Conservation (phyloP, 1,139 yeast genomes). For the Taiozyma sp. region DNA sequence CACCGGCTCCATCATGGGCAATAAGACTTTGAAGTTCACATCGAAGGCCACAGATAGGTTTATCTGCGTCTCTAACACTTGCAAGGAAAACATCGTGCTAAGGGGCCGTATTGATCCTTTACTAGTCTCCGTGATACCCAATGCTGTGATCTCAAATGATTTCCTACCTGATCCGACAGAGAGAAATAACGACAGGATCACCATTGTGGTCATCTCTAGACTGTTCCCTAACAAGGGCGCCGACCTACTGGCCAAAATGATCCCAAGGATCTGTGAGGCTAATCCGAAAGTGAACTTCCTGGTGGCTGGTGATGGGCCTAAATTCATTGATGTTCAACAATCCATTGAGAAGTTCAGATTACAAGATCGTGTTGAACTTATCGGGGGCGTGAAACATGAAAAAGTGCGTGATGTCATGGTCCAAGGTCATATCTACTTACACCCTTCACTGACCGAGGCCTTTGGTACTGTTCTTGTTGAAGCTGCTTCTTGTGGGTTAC, state of each 20-base stretch:
- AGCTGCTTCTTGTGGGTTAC: slow-evolving; percentile 93
- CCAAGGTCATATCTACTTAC: slow-evolving; percentile 88
- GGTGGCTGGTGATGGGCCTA: slow-evolving; percentile 97
- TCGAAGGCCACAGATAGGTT: slow-evolving; percentile 86
- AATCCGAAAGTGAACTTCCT: slow-evolving; percentile 68
- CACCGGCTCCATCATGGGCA: slow-evolving; percentile 76
- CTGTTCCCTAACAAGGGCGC: slow-evolving; percentile 97
- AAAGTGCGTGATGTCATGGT: slow-evolving; percentile 91
- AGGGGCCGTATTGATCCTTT: slow-evolving; percentile 79
- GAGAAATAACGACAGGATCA: slow-evolving; percentile 32
- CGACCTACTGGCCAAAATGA: slow-evolving; percentile 76
- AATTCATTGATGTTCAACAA: slow-evolving; percentile 87
- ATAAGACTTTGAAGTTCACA: slow-evolving; percentile 79
- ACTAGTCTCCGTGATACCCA: slow-evolving; percentile 86
- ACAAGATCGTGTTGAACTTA: slow-evolving; percentile 80
- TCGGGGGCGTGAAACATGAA: slow-evolving; percentile 90
- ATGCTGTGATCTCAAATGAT: slow-evolving; percentile 85
- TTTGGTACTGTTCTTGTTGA: slow-evolving; percentile 97
- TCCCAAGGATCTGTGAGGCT: slow-evolving; percentile 72
- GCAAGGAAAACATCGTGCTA: slow-evolving; percentile 91
- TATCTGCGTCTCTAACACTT: slow-evolving; percentile 93
- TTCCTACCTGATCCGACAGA: slow-evolving; percentile 53
- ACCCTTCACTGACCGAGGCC: slow-evolving; percentile 94
- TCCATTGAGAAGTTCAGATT: slow-evolving; percentile 85
- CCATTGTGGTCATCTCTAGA: slow-evolving; percentile 88